These are phyloP conservation scores for Russula ochroleuca DNA, from an alignment of 768 basidiomycete genomes.

Conservation along the genomic window DNA sequence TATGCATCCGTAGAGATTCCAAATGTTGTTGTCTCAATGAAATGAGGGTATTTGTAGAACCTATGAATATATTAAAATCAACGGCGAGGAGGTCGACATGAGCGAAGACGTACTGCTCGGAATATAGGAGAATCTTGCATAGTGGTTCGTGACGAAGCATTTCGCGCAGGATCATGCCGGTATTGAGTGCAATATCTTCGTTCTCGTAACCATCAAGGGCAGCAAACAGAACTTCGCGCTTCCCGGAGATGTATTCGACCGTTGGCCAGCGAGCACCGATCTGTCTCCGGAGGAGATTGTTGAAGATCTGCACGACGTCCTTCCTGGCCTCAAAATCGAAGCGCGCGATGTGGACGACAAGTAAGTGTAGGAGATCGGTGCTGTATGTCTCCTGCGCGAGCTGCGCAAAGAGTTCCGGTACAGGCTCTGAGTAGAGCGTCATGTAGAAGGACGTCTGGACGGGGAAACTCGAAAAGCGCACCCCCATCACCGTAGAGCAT, in stretches of 20 bases:
- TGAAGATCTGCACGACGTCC: slow-evolving; percentile 83
- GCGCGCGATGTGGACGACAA: slow-evolving; percentile 76
- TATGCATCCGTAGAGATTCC: slow-evolving; percentile 98
- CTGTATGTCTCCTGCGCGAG: slow-evolving; percentile 95
- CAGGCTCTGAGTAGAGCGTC: slow-evolving; percentile 51
- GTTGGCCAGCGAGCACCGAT: slow-evolving; percentile 95
- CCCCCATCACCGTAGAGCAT: slow-evolving; percentile 87
- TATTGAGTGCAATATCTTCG: slow-evolving; percentile 94
- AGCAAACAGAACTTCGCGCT: slow-evolving; percentile 75
- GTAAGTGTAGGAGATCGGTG: slow-evolving; percentile 75
- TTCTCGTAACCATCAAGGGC: slow-evolving; percentile 90
- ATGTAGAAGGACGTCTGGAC: not conserved
- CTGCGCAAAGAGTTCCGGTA: slow-evolving; percentile 88
- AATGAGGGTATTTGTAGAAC: slow-evolving; percentile 94
- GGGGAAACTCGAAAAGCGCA: slow-evolving; percentile 36
- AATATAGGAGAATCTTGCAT: slow-evolving; percentile 84
- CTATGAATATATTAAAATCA: slow-evolving; percentile 38
- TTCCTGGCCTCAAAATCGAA: slow-evolving; percentile 94
- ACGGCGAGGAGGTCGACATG: slow-evolving; percentile 4
- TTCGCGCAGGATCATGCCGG: slow-evolving; percentile 96
- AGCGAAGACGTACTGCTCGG: slow-evolving; percentile 74
- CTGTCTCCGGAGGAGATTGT: slow-evolving; percentile 83
- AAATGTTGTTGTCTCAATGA: slow-evolving; percentile 96
- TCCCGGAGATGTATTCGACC: slow-evolving; percentile 83
- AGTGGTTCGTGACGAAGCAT: slow-evolving; percentile 93